Evolutionary conservation across 2,329 filamentous ascomycete species (phyloP).

Genomic region (Pseudocercospora fijiensis): DNA sequence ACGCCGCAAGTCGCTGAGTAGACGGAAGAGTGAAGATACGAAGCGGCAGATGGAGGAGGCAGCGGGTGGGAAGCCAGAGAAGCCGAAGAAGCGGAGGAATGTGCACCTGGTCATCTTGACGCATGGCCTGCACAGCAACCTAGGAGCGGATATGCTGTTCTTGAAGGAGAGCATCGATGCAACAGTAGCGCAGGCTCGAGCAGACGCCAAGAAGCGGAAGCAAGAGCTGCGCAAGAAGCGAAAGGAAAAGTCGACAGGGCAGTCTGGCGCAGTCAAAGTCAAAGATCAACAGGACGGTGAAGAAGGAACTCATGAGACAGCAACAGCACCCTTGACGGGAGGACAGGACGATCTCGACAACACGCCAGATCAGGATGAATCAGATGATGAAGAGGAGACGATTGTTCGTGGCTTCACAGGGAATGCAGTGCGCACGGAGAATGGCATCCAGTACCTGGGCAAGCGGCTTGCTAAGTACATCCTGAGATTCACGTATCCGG

Average conservation of each 20-base stretch:
- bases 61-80: slow-evolving; percentile 26
- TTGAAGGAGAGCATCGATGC: slow-evolving; percentile 96
- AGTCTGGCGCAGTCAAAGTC: slow-evolving; percentile 13
- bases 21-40: slow-evolving; percentile 22
- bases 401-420: slow-evolving; percentile 87
- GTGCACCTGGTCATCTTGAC: slow-evolving; percentile 90
- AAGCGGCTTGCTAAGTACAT: slow-evolving; percentile 92
- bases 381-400: slow-evolving; percentile 75
- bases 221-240: slow-evolving; percentile 31
- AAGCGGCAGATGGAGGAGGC: slow-evolving; percentile 20
- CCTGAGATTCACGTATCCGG: slow-evolving; percentile 84
- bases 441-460: slow-evolving; percentile 93
- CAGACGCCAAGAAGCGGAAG: slow-evolving; percentile 64
- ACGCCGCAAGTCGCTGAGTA: slow-evolving; percentile 26
- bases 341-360: slow-evolving; percentile 50
- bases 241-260: slow-evolving; percentile 20
- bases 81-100: slow-evolving; percentile 64
- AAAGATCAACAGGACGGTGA: slow-evolving; percentile 20
- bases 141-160: slow-evolving; percentile 94
- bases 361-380: slow-evolving; percentile 53
- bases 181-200: slow-evolving; percentile 69
- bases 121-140: slow-evolving; percentile 92
- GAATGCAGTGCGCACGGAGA: slow-evolving; percentile 87
- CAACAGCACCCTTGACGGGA: slow-evolving; percentile 51
- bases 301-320: slow-evolving; percentile 14